Percentiles rank a stretch among this genome's conserved stretches.
These are phyloP conservation scores for Zymoseptoria pseudotritici DNA, from an alignment of 2,329 filamentous ascomycete genomes.

Conservation along the genomic window DNA sequence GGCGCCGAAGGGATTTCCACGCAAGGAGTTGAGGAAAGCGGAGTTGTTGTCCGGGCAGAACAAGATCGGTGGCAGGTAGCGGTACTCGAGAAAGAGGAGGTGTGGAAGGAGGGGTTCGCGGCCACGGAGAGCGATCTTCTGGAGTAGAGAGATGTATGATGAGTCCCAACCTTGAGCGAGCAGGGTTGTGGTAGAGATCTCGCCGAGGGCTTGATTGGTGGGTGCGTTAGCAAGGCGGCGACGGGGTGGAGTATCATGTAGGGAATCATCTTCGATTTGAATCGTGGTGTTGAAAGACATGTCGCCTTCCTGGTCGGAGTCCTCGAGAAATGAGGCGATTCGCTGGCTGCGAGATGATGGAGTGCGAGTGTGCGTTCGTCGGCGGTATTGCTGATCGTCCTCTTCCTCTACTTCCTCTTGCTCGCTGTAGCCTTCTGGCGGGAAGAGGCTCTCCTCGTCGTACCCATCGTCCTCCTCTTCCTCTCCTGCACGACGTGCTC, in stretches of 20 bases:
- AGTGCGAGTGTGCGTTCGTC: conserved; percentile 3
- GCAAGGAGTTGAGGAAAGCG: conserved; percentile 40
- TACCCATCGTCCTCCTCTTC: conserved; percentile 1
- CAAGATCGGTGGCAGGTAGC: conserved; percentile 45
- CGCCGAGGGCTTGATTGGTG: conserved; percentile 15
- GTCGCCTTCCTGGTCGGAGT: conserved; percentile 7
- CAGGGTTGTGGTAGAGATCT: conserved; percentile 20
- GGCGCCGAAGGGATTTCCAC: conserved; percentile 41
- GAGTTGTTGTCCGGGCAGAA: conserved; percentile 40
- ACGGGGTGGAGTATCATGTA: conserved; percentile 10
- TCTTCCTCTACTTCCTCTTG: conserved; percentile 1
- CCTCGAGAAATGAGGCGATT: conserved; percentile 3
- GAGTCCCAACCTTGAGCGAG: conserved; percentile 39
- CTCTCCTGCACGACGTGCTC: not conserved
- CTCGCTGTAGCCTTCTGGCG: not conserved
- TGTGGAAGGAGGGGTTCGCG: conserved; percentile 49
- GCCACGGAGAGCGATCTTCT: conserved; percentile 48
- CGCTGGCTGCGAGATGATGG: conserved; percentile 3
- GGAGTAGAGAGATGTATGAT: conserved; percentile 46
- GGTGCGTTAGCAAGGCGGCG: conserved; percentile 17
- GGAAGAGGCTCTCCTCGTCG: conserved; percentile 5
- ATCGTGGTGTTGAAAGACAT: conserved; percentile 28
- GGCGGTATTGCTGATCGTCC: not conserved
- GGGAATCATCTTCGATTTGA: conserved; percentile 24
- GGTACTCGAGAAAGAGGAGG: conserved; percentile 48